A percentile compares a stretch with the other conserved stretches of the same genome.
Conservation (phyloP, 371 early-diverging fungal genomes). For the Mucor saturninus region DNA sequence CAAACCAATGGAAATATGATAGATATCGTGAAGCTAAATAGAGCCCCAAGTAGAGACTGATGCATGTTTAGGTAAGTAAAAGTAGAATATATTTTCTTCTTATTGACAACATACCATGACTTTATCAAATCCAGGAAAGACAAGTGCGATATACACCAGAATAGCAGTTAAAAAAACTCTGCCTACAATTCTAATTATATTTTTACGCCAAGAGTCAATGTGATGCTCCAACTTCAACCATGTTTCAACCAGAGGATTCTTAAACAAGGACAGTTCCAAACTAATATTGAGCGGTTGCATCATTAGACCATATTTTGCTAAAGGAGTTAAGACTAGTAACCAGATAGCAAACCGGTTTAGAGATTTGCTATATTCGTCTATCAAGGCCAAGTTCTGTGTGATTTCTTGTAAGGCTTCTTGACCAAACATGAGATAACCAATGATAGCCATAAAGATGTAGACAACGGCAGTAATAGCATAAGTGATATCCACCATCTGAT, state of each 20-base stretch:
- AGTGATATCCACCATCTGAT: conserved; percentile 44
- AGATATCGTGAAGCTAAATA: conserved; percentile 62
- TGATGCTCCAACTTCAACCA: conserved; percentile 21
- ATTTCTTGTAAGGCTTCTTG: conserved; percentile 62
- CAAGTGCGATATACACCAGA: conserved; percentile 51
- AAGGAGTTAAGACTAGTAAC: conserved; percentile 65
- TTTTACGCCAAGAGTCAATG: conserved; percentile 10
- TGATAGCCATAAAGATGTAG: conserved; percentile 39
- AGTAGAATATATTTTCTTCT: conserved; percentile 4
- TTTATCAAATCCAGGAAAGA: conserved; percentile 63
- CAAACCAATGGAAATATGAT: conserved; percentile 63
- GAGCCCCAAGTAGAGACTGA: conserved; percentile 60
- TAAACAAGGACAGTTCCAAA: conserved; percentile 47
- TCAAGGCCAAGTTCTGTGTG: conserved; percentile 62
- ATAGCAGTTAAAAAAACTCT: conserved; percentile 27
- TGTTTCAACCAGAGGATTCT: conserved; percentile 17
- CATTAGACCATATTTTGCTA: conserved; percentile 67
- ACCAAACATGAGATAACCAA: conserved; percentile 84
- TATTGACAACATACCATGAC: conserved; percentile 55
- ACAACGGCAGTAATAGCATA: conserved; percentile 37
- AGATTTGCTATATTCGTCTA: conserved; percentile 48
- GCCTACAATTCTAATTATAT: conserved; percentile 16
- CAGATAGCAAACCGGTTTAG: conserved; percentile 57
- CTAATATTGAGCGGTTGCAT: conserved; percentile 57
- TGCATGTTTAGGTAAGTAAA: background rate